Percentiles rank a stretch among this genome's conserved stretches.
Conservation (phyloP, 2,329 filamentous ascomycete genomes). For the Diaporthe eres region DNA sequence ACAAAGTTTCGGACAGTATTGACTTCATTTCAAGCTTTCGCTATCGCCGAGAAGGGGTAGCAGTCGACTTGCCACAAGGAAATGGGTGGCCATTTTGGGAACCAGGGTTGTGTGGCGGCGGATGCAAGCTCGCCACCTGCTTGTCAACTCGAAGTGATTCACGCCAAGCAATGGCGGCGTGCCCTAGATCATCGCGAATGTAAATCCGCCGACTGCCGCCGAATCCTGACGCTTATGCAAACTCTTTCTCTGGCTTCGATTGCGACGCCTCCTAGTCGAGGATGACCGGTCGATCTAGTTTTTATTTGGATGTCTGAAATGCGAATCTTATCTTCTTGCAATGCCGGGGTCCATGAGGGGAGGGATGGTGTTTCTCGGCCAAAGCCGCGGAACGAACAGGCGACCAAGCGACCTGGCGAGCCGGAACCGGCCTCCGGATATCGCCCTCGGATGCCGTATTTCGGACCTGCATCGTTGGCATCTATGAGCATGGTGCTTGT, state of each 20-base stretch:
- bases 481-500: no score
- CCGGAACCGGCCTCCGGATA: constrained; percentile 15
- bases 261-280: background rate
- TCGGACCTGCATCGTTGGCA: background rate
- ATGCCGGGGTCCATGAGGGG: background rate
- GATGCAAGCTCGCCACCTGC: background rate
- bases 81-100: no score
- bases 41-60: background rate
- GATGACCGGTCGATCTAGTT: background rate
- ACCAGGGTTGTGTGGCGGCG: background rate
- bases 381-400: background rate
- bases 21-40: background rate
- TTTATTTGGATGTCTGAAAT: background rate
- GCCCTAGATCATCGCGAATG: no score
- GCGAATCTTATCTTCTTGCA: background rate
- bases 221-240: background rate
- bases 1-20: no score
- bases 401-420: background rate
- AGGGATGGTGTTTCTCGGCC: background rate
- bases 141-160: no score
- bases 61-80: background rate
- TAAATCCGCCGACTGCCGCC: constrained; percentile 1
- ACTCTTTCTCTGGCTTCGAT: background rate
- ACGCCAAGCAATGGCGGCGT: background rate
- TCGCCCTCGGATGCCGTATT: constrained; percentile 17